phyloP scores from a whole-genome alignment of 169 alveolate genomes.

The Eimeria sp. region DNA sequence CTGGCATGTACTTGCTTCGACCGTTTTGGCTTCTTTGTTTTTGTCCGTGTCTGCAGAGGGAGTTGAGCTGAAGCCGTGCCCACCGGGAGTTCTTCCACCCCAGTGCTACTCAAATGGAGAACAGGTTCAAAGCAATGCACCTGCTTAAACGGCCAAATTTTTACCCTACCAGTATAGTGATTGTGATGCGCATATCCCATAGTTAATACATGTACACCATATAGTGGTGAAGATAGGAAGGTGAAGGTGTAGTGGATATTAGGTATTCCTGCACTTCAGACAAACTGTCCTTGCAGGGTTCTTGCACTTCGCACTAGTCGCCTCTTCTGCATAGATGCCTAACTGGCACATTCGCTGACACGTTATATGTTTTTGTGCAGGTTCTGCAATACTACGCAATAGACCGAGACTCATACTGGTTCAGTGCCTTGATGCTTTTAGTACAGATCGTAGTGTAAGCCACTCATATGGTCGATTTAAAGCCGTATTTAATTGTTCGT shows the following conservation, averaged over 20 bases:
- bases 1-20: background rate
- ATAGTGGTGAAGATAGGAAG: background rate
- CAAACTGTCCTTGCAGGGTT: background rate
- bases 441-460: constrained; percentile 52
- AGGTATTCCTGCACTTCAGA: background rate
- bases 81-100: constrained; percentile 66
- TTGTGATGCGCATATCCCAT: background rate
- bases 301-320: background rate
- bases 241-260: background rate
- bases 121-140: constrained; percentile 1
- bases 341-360: background rate
- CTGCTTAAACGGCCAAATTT: background rate
- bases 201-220: background rate
- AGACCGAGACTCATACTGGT: constrained; percentile 58
- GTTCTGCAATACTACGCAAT: constrained; percentile 61
- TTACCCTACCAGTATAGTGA: too few species aligned
- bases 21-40: background rate
- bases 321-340: background rate
- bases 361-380: background rate
- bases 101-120: constrained; percentile 73
- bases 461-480: background rate
- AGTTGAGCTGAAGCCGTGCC: constrained; percentile 73
- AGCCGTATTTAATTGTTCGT: background rate
- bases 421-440: constrained; percentile 31
- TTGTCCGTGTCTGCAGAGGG: constrained; percentile 39